These are phyloP conservation scores for Stemphylium beticola DNA, from an alignment of 2,329 filamentous ascomycete genomes.

Conservation along the genomic window DNA sequence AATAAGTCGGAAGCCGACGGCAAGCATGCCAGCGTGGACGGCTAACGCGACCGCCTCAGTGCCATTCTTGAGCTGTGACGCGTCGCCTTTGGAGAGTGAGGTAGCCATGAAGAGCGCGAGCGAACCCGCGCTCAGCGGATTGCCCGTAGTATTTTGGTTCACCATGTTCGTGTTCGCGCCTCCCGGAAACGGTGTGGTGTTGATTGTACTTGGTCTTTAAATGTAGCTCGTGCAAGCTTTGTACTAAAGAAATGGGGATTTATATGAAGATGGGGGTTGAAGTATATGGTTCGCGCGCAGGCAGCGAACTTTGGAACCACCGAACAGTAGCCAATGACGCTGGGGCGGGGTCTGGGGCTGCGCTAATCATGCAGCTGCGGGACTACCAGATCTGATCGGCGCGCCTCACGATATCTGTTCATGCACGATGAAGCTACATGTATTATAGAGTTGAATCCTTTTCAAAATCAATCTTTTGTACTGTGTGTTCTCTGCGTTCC, in stretches of 20 bases:
- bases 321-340: constrained; percentile 4
- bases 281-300: neutral
- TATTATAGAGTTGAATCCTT: too few relatives aligned
- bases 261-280: neutral
- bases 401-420: constrained; percentile 17
- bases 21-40: constrained; percentile 80
- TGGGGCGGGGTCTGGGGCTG: constrained; percentile 32
- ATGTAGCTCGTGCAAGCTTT: too few relatives aligned
- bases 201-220: neutral
- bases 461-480: too few relatives aligned
- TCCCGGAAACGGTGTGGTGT: neutral
- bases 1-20: constrained; percentile 78
- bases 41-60: constrained; percentile 87
- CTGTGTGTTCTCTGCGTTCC: too few relatives aligned
- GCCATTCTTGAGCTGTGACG: constrained; percentile 64
- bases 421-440: constrained; percentile 7
- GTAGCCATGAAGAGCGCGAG: constrained; percentile 53
- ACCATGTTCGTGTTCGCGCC: constrained; percentile 34
- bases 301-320: constrained; percentile 12
- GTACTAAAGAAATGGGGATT: too few relatives aligned
- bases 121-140: constrained; percentile 53
- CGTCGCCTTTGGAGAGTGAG: constrained; percentile 49
- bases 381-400: constrained; percentile 10
- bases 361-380: constrained; percentile 19
- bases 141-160: constrained; percentile 41